Evolutionary conservation across 768 basidiomycete genomes (phyloP), one percentile per base, ranked within the genome.

Genomic region (Leccinum imitatum): DNA sequence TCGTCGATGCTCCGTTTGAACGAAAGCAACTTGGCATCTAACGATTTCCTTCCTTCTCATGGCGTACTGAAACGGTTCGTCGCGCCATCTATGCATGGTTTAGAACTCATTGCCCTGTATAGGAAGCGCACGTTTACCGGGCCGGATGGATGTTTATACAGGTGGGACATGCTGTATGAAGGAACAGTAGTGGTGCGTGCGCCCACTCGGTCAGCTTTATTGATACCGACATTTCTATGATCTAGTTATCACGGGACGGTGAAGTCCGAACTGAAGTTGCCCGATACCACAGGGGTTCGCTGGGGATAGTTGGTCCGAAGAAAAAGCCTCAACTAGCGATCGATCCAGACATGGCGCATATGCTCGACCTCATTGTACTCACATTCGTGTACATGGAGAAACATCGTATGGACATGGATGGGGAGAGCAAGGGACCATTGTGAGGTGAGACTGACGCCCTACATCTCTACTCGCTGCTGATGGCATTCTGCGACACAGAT

Each of bases 321-420:
- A 39, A 47, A 46, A 59, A 60, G 7, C 65, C 70, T 8, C 61
- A n/a, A 17, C 56, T 73, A 4, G 67, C 65, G 15, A 23, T 73
- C 23, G 47, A 65, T 57, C 57, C 68, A 6, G 54, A 46, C 4
- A 62, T 66, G 46, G 62, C 61, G 50, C 65, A 62, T 15, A 73
- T 73, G 60, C 59, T 73, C 25, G 71, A 73, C 61, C 31, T 66
- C 35, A 50, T 74, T 25, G 30, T 73, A 7, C 62, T 73, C 19
- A 74, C 71, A 1, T 74, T 73, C 23, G 65, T 74, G 23, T 73
- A 71, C 44, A 68, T 73, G n/a, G 71, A 74, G 54, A 74, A 74
- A 53, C 21, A 73, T 4, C 68, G 68, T 35, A 63, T 61, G 63
- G 65, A 71, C 37, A 71, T 67, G 48, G 70, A 71, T 15, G 37